A percentile compares a stretch with the other conserved stretches of the same genome.
Conservation (phyloP, 2,329 filamentous ascomycete species). For the Cladosporium sp. region DNA sequence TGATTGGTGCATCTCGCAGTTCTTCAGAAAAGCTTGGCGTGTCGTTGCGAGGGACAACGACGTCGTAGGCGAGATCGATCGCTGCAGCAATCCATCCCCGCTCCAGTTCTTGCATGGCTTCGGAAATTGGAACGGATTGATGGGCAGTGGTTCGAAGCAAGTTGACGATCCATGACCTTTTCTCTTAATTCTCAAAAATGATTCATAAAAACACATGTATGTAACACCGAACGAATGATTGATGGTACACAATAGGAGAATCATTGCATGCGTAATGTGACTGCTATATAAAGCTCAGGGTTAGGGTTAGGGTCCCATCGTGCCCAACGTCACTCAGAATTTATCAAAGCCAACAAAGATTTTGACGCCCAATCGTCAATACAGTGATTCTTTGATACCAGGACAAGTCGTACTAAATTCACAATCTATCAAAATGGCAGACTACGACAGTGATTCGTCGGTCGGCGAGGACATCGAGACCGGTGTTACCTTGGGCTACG, state of each 20-base stretch:
- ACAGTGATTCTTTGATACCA: background rate
- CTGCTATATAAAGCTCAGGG: background rate
- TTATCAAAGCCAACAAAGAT: constrained; percentile 14
- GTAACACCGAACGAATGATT: background rate
- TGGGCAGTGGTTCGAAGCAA: too few relatives aligned
- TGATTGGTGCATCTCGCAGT: background rate
- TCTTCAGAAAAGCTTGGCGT: background rate
- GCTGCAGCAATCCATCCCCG: too few relatives aligned
- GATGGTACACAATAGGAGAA: background rate
- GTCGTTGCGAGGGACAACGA: background rate
- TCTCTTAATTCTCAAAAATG: too few relatives aligned
- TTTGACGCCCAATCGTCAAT: background rate
- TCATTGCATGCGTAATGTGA: background rate
- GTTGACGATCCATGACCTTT: too few relatives aligned
- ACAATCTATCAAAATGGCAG: constrained; percentile 24
- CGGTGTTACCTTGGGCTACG: constrained; percentile 86
- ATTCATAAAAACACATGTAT: too few relatives aligned
- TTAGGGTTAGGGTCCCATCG: background rate
- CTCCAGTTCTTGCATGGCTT: background rate
- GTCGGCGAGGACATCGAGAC: constrained; percentile 75
- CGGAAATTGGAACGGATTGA: too few relatives aligned
- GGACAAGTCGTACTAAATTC: background rate
- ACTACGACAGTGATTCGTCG: constrained; percentile 86
- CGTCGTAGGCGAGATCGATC: too few relatives aligned
- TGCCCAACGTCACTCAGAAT: constrained; percentile 15